Percentiles rank a stretch among this genome's conserved stretches.
phyloP scores from a whole-genome alignment of 768 basidiomycete species.

The Tephrocybe sp. region DNA sequence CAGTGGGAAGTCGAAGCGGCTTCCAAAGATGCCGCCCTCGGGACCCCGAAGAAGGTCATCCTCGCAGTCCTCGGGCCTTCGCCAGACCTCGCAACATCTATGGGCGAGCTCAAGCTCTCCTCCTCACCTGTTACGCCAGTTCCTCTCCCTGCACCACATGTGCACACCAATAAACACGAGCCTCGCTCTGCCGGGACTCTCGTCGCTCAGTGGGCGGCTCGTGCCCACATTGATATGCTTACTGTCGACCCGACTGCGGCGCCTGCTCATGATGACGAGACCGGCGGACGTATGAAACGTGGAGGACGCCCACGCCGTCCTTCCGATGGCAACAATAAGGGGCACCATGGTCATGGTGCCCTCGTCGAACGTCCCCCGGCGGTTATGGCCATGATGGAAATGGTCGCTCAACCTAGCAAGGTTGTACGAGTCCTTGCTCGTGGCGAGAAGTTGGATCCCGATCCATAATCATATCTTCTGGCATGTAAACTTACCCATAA shows the following conservation, averaged over 20 bases:
- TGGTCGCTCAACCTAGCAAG: constrained; percentile 67
- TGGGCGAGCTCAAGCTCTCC: constrained; percentile 19
- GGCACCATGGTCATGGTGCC: constrained; percentile 21
- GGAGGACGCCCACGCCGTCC: constrained; percentile 3
- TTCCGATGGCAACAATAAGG: constrained; percentile 4
- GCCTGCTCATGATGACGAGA: constrained; percentile 28
- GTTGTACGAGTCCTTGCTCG: constrained; percentile 79
- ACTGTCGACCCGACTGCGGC: constrained; percentile 49
- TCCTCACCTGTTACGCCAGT: constrained; percentile 45
- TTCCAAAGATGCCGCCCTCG: constrained; percentile 19
- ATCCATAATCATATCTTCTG: constrained; percentile 18
- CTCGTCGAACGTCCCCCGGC: constrained; percentile 78
- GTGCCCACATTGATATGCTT: constrained; percentile 56
- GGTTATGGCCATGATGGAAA: constrained; percentile 81
- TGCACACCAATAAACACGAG: constrained; percentile 57
- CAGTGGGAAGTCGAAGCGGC: constrained; percentile 69
- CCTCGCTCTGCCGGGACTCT: constrained; percentile 61
- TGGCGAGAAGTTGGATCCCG: constrained; percentile 76
- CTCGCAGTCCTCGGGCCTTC: constrained; percentile 48
- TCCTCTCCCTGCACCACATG: constrained; percentile 60
- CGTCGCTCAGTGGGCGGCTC: constrained; percentile 65
- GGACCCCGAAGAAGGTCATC: constrained; percentile 47
- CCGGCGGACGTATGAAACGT: constrained; percentile 27
- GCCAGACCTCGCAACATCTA: constrained; percentile 32
- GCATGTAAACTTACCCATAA: constrained; percentile 25